Base-by-base conservation (phyloP, 176 grass and related monocot species). In the Ensete glaucum region DNA sequence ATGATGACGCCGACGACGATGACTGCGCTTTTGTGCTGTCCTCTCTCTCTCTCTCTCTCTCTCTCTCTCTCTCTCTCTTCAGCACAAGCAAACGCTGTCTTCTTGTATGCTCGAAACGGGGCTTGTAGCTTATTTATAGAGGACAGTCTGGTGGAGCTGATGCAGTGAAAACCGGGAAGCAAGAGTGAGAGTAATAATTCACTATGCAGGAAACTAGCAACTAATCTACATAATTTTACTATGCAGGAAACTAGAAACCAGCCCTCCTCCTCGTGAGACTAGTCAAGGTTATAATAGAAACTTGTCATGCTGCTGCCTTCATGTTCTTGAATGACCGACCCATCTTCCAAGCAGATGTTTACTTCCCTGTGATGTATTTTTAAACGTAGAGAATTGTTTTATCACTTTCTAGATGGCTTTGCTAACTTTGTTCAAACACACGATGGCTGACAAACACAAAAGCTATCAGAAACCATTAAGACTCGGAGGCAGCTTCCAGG, bases 71-170 rank as follows among this genome's bases (percentile, higher is more conserved):
- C 78, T 62, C 15, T 69, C 16, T 84, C 67, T 63, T 43, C 34
- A 43, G 34, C 34, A 43, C 34, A 43, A 43, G 34, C 34, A 43
- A 43, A 66, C 1, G 13, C 55, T 57, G 5, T 12, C 5, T 15
- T 16, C 2, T 11, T 27, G 6, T 3, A n/a, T 57, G 55, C 12
- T 57, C 8, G 55, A 57, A 57, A 16, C 17, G 9, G n/a, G 74
- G 84, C 50, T 43, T 68, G 66, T 73, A 75, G 64, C 14, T 10
- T 72, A 88, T 74, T 78, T 92, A 89, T 89, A 89, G 84, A 73
- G 65, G 54, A 26, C 16, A 53, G 54, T 43, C 27, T 52, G 48
- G 20, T 24, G 24, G 52, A 12, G 34, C 34, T 63, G 21, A 70
- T 57, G 34, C 34, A 5, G 34, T 43, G 34, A 43, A 43, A 43